These are phyloP conservation scores for Cerrena zonata DNA, from an alignment of 1,284 basidiomycete species.

Conservation along the genomic window DNA sequence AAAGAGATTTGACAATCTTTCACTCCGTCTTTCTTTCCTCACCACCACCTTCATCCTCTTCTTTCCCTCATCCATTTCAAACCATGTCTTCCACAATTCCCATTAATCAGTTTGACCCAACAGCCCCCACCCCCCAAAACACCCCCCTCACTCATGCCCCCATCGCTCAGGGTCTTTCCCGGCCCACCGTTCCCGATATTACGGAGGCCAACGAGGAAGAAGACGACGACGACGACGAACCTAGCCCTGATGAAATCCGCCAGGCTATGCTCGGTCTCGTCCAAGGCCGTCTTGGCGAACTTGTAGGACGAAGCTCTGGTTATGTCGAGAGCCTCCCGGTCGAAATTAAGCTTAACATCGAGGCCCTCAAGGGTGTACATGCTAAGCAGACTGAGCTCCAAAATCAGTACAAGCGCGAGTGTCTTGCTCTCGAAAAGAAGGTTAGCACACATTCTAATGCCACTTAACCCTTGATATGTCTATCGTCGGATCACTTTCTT, in stretches of 20 bases:
- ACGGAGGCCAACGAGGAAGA: constrained; percentile 58
- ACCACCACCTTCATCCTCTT: constrained; percentile 7
- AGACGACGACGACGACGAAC: constrained; percentile 19
- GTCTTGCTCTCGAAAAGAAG: constrained; percentile 95
- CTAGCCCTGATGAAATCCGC: constrained; percentile 26
- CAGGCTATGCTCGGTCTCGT: constrained; percentile 58
- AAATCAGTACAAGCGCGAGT: constrained; percentile 93
- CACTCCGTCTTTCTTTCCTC: constrained; percentile 6
- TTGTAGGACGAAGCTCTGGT: constrained; percentile 78
- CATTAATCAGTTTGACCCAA: constrained; percentile 42
- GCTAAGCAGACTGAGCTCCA: constrained; percentile 90
- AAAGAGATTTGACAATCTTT: constrained; percentile 3
- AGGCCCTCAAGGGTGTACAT: constrained; percentile 92
- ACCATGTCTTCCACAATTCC: constrained; percentile 45
- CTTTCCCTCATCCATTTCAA: constrained; percentile 8
- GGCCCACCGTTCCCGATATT: constrained; percentile 66
- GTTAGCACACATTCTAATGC: constrained; percentile 35
- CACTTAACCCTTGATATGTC: constrained; percentile 1
- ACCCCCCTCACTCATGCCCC: constrained; percentile 70
- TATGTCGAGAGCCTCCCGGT: constrained; percentile 83
- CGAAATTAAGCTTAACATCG: constrained; percentile 79
- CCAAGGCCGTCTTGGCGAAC: constrained; percentile 57
- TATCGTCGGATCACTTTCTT: neutral
- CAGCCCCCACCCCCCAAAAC: constrained; percentile 78
- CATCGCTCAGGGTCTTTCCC: constrained; percentile 60